phyloP scores from a whole-genome alignment of 129 eudicot genomes.

The Arctium minus region DNA sequence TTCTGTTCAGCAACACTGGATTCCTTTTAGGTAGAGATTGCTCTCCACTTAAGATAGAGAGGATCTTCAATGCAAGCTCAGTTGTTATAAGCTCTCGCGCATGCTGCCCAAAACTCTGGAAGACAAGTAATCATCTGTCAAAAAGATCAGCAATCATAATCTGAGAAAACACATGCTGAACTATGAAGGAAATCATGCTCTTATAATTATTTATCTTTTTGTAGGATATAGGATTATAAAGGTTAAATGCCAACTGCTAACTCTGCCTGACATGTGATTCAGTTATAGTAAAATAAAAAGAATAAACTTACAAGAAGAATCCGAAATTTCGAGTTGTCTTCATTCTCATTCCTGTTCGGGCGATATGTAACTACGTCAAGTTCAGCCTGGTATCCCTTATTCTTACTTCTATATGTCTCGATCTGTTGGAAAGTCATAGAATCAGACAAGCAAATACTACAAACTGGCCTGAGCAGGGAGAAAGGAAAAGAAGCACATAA shows the following conservation, averaged over 20 bases:
- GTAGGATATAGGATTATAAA: neutral
- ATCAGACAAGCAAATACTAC: conserved; percentile 15
- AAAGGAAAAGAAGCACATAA: neutral
- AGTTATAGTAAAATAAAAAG: conserved; percentile 7
- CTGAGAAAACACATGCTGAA: conserved; percentile 56
- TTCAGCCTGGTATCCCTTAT: conserved; percentile 79
- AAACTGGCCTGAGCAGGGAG: neutral
- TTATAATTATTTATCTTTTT: conserved; percentile 13
- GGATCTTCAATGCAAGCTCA: conserved; percentile 87
- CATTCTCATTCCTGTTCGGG: conserved; percentile 52
- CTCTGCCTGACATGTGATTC: conserved; percentile 16
- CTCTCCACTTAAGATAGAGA: conserved; percentile 90
- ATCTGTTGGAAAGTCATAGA: conserved; percentile 40
- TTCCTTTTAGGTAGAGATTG: conserved; percentile 81
- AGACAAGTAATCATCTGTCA: conserved; percentile 99
- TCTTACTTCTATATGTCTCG: conserved; percentile 54
- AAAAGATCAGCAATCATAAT: conserved; percentile 89
- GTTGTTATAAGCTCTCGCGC: conserved; percentile 96
- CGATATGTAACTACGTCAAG: conserved; percentile 76
- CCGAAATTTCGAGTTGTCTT: conserved; percentile 76
- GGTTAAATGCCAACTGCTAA: conserved; percentile 7
- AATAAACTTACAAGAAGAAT: conserved; percentile 80
- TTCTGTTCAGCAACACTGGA: conserved; percentile 45
- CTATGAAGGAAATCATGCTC: conserved; percentile 6
- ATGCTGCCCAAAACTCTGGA: conserved; percentile 99